Evolutionary conservation across 345 rosid genomes (phyloP), one percentile per base, ranked within the genome.

Genomic region (Gossypium raimondii): DNA sequence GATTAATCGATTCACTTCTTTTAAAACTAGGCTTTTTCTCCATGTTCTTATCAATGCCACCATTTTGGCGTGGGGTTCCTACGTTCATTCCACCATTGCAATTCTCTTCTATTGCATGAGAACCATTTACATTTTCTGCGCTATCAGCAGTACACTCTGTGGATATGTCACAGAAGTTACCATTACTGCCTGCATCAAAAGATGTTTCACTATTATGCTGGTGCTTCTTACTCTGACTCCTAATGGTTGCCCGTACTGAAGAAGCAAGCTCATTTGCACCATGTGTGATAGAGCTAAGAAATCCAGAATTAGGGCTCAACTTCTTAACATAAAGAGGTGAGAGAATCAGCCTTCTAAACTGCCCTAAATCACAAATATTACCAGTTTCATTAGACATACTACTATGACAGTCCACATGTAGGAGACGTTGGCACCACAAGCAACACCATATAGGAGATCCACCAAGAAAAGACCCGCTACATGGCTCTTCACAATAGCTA

Each of bases 401-500:
- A 79, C 81, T 76, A 71, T 90, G 97, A 77, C 99, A 95, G 81
- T 95, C 99, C 16, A 95, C 96, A 75, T 95, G 99, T 50, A 95
- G 87, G 77, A 95, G 92, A 51, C 92, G 91, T 77, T 95, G 99
- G 81, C 99, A 95, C 99, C 99, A 95, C 86, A 89, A 87, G 88
- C 99, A 95, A 82, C 96, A 90, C 99, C 98, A 95, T 75, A 91
- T 87, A 47, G 99, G 99, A 20, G 97, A 93, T 61, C 98, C 99
- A 38, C 98, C 88, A 43, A 95, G 94, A 84, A 95, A 95, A 52
- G 97, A 89, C 63, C 97, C 93, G 72, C 87, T 89, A 75, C 98
- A 95, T 11, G 88, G 87, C 82, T 91, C 99, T 73, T 95, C 99
- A 79, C 98, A 93, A 78, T 86, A 89, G 81, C 92, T 91, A 79